phyloP scores from a whole-genome alignment of 352 stramenopile genomes.

The Phytopythium boreale region DNA sequence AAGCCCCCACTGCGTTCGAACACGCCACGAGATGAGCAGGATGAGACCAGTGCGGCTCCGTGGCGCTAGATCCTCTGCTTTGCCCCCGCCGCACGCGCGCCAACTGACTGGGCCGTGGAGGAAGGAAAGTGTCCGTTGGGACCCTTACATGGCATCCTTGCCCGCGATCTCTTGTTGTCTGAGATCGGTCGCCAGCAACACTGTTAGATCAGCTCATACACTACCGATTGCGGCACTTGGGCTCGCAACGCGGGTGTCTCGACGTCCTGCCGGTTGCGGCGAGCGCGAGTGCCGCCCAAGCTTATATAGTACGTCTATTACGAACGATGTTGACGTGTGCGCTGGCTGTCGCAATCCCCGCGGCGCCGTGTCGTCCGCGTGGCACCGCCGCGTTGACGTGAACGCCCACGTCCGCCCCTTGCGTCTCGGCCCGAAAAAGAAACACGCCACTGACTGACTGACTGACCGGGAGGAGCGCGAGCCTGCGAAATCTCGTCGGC shows the following conservation, averaged over 20 bases:
- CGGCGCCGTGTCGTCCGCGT: neutral
- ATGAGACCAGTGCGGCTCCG: neutral
- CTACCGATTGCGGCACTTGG: neutral
- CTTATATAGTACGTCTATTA: too few species aligned
- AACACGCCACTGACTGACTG: neutral
- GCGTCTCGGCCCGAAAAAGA: neutral
- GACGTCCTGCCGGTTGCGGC: too few species aligned
- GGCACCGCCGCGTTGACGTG: conserved; percentile 1
- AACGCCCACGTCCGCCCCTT: neutral
- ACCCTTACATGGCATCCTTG: neutral
- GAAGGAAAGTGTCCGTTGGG: neutral
- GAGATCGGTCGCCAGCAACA: neutral
- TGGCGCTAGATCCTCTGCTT: neutral
- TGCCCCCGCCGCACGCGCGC: neutral
- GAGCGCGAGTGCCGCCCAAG: neutral
- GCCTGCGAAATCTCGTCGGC: neutral
- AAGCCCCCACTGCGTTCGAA: neutral
- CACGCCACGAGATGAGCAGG: neutral
- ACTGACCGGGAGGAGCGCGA: neutral
- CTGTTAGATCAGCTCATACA: neutral
- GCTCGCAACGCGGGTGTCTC: too few species aligned
- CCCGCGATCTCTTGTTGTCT: neutral
- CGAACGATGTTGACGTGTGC: neutral
- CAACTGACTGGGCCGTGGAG: neutral
- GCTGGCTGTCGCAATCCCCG: neutral